Evolutionary conservation across 352 stramenopile genomes (phyloP).

Genomic region (Pythium rhizo-oryzae): DNA sequence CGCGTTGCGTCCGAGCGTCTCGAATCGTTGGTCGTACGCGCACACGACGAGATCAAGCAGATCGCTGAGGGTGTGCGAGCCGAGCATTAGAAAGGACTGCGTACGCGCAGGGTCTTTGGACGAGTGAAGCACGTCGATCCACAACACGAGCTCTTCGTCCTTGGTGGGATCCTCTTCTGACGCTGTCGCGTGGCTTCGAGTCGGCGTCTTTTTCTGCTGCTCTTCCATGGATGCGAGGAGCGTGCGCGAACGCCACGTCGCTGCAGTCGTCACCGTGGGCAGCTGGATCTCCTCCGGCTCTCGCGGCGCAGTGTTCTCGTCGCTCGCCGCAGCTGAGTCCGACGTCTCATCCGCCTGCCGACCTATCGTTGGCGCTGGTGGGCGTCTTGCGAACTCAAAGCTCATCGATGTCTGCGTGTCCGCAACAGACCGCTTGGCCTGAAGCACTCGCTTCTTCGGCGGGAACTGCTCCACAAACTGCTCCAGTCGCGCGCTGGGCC

Average conservation of each 20-base stretch:
- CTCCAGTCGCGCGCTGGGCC: slow-evolving; percentile 49
- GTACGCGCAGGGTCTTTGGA: slow-evolving; percentile 65
- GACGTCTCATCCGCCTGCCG: neutral
- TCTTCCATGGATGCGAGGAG: slow-evolving; percentile 25
- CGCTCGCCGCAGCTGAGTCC: neutral
- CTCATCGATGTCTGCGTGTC: slow-evolving; percentile 56
- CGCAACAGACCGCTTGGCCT: slow-evolving; percentile 57
- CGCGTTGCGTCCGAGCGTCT: slow-evolving; percentile 36
- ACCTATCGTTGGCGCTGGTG: neutral
- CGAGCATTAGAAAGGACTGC: slow-evolving; percentile 72
- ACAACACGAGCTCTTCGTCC: slow-evolving; percentile 54
- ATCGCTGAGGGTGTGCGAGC: slow-evolving; percentile 54
- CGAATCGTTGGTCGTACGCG: slow-evolving; percentile 62
- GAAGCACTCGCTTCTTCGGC: slow-evolving; percentile 41
- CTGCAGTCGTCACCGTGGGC: slow-evolving; percentile 25
- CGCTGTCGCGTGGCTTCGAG: neutral
- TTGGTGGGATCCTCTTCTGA: neutral
- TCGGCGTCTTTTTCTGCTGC: slow-evolving; percentile 3
- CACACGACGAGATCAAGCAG: slow-evolving; percentile 69
- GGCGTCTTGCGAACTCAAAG: slow-evolving; percentile 66
- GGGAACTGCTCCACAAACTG: slow-evolving; percentile 54
- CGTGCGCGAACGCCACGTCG: slow-evolving; percentile 29
- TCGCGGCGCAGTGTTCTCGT: neutral
- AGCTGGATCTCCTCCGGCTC: slow-evolving; percentile 16
- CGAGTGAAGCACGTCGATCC: slow-evolving; percentile 74